Conservation (phyloP, 2,329 filamentous ascomycete genomes). For the Aureobasidium melanogenum region DNA sequence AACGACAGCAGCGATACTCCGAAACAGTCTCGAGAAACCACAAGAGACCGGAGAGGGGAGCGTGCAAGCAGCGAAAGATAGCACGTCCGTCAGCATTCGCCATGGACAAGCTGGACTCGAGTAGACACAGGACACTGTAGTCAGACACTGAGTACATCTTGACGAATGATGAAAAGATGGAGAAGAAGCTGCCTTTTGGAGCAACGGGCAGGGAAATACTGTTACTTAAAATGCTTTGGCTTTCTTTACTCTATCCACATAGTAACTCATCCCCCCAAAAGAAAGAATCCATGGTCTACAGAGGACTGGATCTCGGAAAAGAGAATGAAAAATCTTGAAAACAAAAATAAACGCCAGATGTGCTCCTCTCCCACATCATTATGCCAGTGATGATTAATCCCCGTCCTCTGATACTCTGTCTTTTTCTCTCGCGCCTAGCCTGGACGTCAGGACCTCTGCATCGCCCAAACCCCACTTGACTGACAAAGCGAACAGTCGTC, state of each 20-base stretch:
- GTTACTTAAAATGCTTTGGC: background rate
- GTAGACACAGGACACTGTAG: background rate
- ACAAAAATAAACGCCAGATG: background rate
- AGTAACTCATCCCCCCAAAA: background rate
- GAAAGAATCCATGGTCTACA: background rate
- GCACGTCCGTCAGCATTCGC: background rate
- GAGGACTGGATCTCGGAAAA: background rate
- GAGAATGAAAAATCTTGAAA: background rate
- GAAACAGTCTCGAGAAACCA: no score
- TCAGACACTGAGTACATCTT: background rate
- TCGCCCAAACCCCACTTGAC: no score
- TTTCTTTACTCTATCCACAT: background rate
- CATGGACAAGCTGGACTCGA: background rate
- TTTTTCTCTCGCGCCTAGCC: background rate
- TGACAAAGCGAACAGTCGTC: background rate
- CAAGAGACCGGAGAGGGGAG: background rate
- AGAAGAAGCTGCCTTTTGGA: background rate
- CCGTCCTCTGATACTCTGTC: background rate
- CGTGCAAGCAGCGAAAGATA: background rate
- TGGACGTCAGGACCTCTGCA: background rate
- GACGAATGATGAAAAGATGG: background rate
- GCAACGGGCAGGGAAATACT: background rate
- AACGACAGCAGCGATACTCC: background rate
- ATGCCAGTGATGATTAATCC: constrained; percentile 7
- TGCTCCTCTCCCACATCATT: background rate